Conservation (phyloP, 2,329 filamentous ascomycete species). For the Hypomyces rosellus region DNA sequence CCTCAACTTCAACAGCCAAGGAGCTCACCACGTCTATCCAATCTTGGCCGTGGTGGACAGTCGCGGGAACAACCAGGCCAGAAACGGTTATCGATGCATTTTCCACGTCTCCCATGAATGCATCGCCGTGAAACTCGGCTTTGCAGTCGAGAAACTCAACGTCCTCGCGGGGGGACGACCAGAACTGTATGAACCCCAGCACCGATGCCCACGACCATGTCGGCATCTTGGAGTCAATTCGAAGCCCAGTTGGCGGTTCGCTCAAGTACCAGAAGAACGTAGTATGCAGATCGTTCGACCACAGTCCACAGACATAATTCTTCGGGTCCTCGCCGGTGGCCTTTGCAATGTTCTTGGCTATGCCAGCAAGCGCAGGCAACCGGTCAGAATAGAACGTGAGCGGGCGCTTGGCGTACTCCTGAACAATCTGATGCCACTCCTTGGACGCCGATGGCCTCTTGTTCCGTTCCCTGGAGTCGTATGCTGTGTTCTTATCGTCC, state of each 20-base stretch:
- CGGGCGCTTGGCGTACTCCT: conserved; percentile 7
- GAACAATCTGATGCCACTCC: conserved; percentile 2
- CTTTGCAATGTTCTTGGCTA: conserved; percentile 8
- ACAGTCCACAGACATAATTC: conserved; percentile 11
- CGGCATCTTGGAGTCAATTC: not conserved
- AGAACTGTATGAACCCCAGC: conserved; percentile 3
- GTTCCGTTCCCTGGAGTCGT: not conserved
- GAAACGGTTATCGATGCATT: conserved; percentile 2
- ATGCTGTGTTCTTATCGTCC: not conserved
- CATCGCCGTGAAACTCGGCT: conserved; percentile 1
- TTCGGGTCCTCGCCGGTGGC: not conserved
- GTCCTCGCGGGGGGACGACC: not conserved
- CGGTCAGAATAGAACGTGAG: conserved; percentile 9
- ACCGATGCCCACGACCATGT: conserved; percentile 15
- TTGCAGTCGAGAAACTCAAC: conserved; percentile 5
- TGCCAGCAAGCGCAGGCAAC: conserved; percentile 12
- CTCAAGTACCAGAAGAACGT: conserved; percentile 11
- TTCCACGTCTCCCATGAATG: conserved; percentile 6
- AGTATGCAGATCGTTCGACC: conserved; percentile 7
- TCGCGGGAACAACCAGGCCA: conserved; percentile 1
- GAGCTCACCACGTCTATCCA: not conserved
- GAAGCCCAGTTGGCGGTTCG: not conserved
- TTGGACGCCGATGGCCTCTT: conserved; percentile 2
- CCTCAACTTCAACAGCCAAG: not conserved
- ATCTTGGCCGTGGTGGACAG: conserved; percentile 4